These are phyloP conservation scores for Phaeophleospora eucalypticola DNA, from an alignment of 2,329 filamentous ascomycete species.

Conservation along the genomic window DNA sequence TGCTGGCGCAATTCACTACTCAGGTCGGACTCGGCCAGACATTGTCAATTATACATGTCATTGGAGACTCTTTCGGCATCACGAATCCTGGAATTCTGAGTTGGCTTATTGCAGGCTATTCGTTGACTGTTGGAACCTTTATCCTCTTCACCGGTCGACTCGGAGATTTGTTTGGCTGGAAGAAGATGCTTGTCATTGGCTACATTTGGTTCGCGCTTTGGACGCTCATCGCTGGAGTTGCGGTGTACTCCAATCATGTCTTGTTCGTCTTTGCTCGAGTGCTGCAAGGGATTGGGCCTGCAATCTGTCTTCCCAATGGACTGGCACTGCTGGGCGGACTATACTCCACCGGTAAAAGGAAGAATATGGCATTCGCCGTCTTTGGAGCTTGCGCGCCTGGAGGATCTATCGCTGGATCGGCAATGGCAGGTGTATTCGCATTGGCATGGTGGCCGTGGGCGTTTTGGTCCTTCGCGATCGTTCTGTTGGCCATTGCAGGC, in stretches of 20 bases:
- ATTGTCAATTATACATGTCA: slow-evolving; percentile 37
- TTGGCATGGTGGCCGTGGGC: slow-evolving; percentile 31
- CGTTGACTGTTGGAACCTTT: slow-evolving; percentile 43
- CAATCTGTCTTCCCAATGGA: slow-evolving; percentile 35
- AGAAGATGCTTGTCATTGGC: slow-evolving; percentile 39
- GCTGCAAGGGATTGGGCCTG: slow-evolving; percentile 39
- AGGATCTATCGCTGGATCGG: slow-evolving; percentile 33
- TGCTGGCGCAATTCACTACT: slow-evolving; percentile 30
- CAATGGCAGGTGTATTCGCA: slow-evolving; percentile 32
- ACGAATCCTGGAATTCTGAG: slow-evolving; percentile 40
- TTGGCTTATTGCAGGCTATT: slow-evolving; percentile 44
- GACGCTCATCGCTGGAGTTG: slow-evolving; percentile 39
- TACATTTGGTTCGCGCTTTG: slow-evolving; percentile 40
- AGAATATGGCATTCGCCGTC: slow-evolving; percentile 37
- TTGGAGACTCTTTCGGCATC: slow-evolving; percentile 39
- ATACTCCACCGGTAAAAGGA: slow-evolving; percentile 33
- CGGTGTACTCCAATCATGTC: slow-evolving; percentile 31
- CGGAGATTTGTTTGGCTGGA: slow-evolving; percentile 44
- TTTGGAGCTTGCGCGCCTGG: slow-evolving; percentile 35
- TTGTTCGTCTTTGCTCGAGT: slow-evolving; percentile 36
- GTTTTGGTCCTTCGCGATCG: slow-evolving; percentile 23
- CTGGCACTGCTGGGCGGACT: slow-evolving; percentile 34
- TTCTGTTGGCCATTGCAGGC: slow-evolving; percentile 16
- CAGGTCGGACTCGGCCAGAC: slow-evolving; percentile 27
- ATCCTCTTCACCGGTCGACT: slow-evolving; percentile 44